Evolutionary conservation across 306 rosid species (phyloP), one percentile per base, ranked within the genome.

Genomic region (Cicer arietinum): DNA sequence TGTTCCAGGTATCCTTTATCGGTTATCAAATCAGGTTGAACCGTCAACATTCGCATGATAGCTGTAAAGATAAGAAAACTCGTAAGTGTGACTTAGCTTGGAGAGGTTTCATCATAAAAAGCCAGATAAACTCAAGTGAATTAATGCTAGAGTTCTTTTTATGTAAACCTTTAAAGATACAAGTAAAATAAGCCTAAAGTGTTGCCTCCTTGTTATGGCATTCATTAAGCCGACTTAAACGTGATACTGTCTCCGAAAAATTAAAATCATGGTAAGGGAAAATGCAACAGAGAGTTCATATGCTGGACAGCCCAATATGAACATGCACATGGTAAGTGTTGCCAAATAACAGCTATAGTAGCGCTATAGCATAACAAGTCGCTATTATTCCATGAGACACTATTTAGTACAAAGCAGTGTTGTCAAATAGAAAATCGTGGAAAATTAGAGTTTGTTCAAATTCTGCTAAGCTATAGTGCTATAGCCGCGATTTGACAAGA

Each of bases 21-120:
- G 13, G 93, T 87, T 35, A 88, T 76, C 74, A 84, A 70, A 77
- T 94, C 78, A 16, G 90, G 88, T 78, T 92, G 91, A 80, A 94
- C 93, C 1, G 96, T 77, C 82, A 94, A 78, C 96, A 85, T 89
- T 81, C 96, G 84, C 89, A 94, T 63, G 77, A 94, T 89, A 53
- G 82, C 99, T 94, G 95, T 72, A 87, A 81, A 70, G 70, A 45
- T 18, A 74, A 70, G 76, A 67, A 12, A 68, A 45, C 46, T 57
- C 63, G 64, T 85, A 74, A 65, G 61, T 47, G n/a, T 13, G 50
- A 53, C 62, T 46, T 50, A 70, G 37, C 50, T 73, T 40, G 4
- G 13, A 71, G 52, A 63, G 66, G 64, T 53, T 73, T 13, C 53
- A 74, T 62, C 71, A 39, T 76, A 16, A 62, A 77, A 76, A 56